Evolutionary conservation across 2,329 filamentous ascomycete genomes (phyloP).

Genomic region (Ascochyta rabiei): DNA sequence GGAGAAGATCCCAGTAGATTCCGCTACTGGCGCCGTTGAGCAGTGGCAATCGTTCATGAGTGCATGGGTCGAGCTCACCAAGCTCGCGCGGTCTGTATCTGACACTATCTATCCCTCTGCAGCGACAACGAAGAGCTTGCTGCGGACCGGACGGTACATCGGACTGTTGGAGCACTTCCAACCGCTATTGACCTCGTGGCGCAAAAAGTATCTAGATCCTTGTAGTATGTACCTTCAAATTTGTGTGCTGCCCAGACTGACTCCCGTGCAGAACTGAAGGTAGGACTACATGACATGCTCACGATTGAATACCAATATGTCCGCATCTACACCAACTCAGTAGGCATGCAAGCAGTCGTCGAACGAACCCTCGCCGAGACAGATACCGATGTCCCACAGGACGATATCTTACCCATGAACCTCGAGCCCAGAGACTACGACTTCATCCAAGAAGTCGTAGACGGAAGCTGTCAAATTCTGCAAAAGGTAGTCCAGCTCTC

Average conservation of each 20-base stretch:
- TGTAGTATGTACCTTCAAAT: conserved; percentile 35
- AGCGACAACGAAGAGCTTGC: conserved; percentile 48
- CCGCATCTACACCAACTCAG: conserved; percentile 53
- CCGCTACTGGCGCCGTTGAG: conserved; percentile 45
- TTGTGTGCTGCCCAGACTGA: not conserved
- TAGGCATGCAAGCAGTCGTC: conserved; percentile 63
- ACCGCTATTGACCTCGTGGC: conserved; percentile 50
- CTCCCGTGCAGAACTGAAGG: conserved; percentile 36
- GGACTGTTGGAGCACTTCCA: conserved; percentile 56
- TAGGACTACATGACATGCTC: conserved; percentile 55
- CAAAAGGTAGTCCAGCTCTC: conserved; percentile 57
- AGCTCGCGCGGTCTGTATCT: conserved; percentile 58
- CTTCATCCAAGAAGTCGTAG: conserved; percentile 63
- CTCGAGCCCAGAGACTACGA: conserved; percentile 59
- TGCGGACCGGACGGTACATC: conserved; percentile 58
- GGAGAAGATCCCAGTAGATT: conserved; percentile 49
- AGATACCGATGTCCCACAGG: conserved; percentile 45
- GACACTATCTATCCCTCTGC: conserved; percentile 60
- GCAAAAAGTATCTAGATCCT: conserved; percentile 48
- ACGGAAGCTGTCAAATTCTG: conserved; percentile 59
- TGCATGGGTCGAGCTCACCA: conserved; percentile 54
- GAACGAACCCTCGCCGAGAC: conserved; percentile 57
- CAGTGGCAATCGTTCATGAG: conserved; percentile 60
- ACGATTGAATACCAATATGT: conserved; percentile 60
- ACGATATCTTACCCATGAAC: conserved; percentile 50